These are phyloP conservation scores for Lunasporangiospora selenospora DNA, from an alignment of 192 early-diverging fungal genomes.

Conservation along the genomic window DNA sequence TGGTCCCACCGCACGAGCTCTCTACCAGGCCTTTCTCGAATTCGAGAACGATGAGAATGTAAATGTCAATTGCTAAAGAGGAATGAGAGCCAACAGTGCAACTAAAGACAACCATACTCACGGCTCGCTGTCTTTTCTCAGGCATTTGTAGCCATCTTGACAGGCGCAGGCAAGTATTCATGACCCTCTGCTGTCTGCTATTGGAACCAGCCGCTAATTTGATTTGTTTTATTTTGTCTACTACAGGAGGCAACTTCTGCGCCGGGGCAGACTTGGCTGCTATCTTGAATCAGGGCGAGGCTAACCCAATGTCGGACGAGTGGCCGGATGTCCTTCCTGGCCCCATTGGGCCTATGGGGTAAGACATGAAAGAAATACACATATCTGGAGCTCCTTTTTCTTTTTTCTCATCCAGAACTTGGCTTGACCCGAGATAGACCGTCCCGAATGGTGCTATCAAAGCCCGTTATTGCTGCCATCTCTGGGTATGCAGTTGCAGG, in stretches of 20 bases:
- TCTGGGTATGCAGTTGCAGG: conserved; percentile 63
- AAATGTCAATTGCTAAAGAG: background rate
- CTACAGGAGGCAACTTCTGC: conserved; percentile 53
- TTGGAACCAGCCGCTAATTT: background rate
- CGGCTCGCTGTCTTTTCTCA: background rate
- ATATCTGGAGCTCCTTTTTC: background rate
- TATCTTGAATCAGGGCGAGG: conserved; percentile 42
- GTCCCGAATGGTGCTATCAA: conserved; percentile 53
- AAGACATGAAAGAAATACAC: background rate
- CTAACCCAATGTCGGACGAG: conserved; percentile 40
- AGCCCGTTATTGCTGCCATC: conserved; percentile 61
- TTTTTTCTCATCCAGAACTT: background rate
- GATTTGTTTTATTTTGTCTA: background rate
- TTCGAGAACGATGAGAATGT: conserved; percentile 54
- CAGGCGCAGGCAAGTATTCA: conserved; percentile 52
- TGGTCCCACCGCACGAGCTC: conserved; percentile 43
- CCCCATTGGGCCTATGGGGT: conserved; percentile 55
- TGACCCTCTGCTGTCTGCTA: background rate
- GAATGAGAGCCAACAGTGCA: background rate
- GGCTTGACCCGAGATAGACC: too few relatives aligned
- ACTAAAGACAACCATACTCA: background rate
- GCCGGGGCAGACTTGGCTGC: conserved; percentile 54
- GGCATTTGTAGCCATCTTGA: conserved; percentile 51
- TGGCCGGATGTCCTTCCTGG: conserved; percentile 42
- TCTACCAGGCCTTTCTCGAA: conserved; percentile 55